Evolutionary conservation across 306 rosid genomes (phyloP).

Genomic region (Cucumis melo): DNA sequence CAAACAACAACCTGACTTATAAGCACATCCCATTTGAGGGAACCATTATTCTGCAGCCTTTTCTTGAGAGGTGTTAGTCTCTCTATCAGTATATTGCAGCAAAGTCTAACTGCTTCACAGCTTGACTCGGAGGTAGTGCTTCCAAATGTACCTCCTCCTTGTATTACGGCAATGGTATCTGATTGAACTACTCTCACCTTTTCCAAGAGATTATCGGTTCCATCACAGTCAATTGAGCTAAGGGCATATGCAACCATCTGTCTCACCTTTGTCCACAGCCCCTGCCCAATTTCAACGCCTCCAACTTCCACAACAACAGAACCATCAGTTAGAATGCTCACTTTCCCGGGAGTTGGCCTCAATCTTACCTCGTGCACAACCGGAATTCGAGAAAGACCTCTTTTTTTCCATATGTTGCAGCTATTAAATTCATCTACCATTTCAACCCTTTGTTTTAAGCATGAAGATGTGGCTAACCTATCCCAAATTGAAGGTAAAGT

Average conservation of each 20-base stretch:
- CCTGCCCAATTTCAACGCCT: constrained; percentile 89
- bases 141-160: constrained; percentile 80
- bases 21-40: constrained; percentile 64
- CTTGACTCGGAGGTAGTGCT: constrained; percentile 94
- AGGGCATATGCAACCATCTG: constrained; percentile 81
- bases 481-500: constrained; percentile 77
- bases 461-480: constrained; percentile 44
- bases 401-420: constrained; percentile 56
- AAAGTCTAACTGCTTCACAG: constrained; percentile 73
- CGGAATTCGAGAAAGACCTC: constrained; percentile 79
- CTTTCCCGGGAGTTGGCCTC: constrained; percentile 76
- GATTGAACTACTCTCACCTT: constrained; percentile 71
- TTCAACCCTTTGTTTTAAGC: constrained; percentile 35
- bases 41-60: constrained; percentile 38
- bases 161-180: constrained; percentile 67
- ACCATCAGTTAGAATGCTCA: constrained; percentile 59
- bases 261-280: constrained; percentile 98
- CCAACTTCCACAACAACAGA: constrained; percentile 85
- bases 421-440: constrained; percentile 48
- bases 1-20: constrained; percentile 45
- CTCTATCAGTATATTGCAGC: constrained; percentile 71
- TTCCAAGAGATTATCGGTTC: constrained; percentile 29
- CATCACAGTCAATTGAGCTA: constrained; percentile 37
- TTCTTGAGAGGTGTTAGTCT: constrained; percentile 55
- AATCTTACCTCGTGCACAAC: constrained; percentile 20